phyloP scores from a whole-genome alignment of 2,329 filamentous ascomycete species.

The Cladosporium sp. region DNA sequence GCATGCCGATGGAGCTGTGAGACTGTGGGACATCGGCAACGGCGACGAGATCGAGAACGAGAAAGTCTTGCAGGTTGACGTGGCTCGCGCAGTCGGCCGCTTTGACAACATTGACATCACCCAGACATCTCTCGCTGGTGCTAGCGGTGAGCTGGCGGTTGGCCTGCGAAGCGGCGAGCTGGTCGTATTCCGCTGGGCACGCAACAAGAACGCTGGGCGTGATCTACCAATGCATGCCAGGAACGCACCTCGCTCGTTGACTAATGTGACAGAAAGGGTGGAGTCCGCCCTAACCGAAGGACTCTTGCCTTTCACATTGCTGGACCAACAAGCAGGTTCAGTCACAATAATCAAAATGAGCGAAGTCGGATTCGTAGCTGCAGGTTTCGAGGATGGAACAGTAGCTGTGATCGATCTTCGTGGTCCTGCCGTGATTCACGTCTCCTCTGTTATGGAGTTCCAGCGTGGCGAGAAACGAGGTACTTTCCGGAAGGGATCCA shows the following conservation, averaged over 20 bases:
- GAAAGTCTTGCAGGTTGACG: constrained; percentile 77
- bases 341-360: constrained; percentile 79
- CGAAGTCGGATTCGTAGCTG: constrained; percentile 89
- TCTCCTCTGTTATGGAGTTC: constrained; percentile 70
- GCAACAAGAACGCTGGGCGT: constrained; percentile 70
- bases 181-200: constrained; percentile 83
- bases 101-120: constrained; percentile 75
- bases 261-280: constrained; percentile 69
- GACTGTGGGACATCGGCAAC: constrained; percentile 89
- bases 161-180: constrained; percentile 83
- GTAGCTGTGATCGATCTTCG: constrained; percentile 83
- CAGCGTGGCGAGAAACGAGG: constrained; percentile 72
- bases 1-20: constrained; percentile 87
- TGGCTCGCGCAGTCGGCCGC: constrained; percentile 79
- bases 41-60: constrained; percentile 92
- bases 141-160: constrained; percentile 79
- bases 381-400: constrained; percentile 79
- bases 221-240: constrained; percentile 56
- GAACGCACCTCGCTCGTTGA: constrained; percentile 56
- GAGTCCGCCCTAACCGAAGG: constrained; percentile 77
- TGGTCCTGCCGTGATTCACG: constrained; percentile 81
- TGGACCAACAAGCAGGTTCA: constrained; percentile 80
- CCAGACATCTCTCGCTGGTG: constrained; percentile 75
- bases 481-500: constrained; percentile 64
- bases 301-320: constrained; percentile 73